A percentile compares a stretch with the other conserved stretches of the same genome.
Evolutionary conservation across 805 yeast species (phyloP).

Genomic region (Sugiyamaella smithiae): DNA sequence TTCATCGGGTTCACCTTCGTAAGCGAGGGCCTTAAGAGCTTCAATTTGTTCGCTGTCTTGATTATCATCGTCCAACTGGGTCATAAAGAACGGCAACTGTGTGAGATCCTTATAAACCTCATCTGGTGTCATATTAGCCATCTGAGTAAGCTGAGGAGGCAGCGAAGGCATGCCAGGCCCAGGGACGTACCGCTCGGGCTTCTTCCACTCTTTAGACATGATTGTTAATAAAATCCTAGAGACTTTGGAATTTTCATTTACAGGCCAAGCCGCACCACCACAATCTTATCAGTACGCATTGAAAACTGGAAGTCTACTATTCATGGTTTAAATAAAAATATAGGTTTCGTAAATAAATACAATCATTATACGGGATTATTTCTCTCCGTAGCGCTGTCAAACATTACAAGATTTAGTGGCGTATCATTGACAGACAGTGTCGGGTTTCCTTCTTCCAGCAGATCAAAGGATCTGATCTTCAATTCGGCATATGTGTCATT

Average conservation of each 20-base stretch:
- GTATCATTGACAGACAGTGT: constrained; percentile 49
- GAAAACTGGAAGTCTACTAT: too few relatives aligned
- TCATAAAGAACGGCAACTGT: constrained; percentile 92
- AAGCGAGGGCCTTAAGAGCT: constrained; percentile 86
- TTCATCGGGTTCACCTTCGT: constrained; percentile 94
- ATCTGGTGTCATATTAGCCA: constrained; percentile 51
- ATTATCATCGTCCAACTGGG: constrained; percentile 74
- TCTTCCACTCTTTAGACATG: constrained; percentile 24
- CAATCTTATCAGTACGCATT: too few relatives aligned
- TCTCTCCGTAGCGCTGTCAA: constrained; percentile 50
- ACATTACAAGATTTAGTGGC: constrained; percentile 51
- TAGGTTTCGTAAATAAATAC: constrained; percentile 15
- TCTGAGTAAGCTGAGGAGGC: constrained; percentile 78
- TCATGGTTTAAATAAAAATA: too few relatives aligned
- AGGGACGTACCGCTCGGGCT: constrained; percentile 43
- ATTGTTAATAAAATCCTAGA: too few relatives aligned
- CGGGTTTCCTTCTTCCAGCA: constrained; percentile 57
- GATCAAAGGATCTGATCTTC: constrained; percentile 49
- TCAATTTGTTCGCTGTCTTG: constrained; percentile 67
- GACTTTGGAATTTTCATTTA: too few relatives aligned
- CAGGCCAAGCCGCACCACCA: not conserved
- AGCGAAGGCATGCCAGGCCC: constrained; percentile 63
- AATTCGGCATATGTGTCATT: constrained; percentile 37
- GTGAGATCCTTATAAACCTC: constrained; percentile 77
- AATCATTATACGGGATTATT: constrained; percentile 39